Evolutionary conservation across 2,329 filamentous ascomycete species (phyloP).

Genomic region (Ophiostoma piceae): DNA sequence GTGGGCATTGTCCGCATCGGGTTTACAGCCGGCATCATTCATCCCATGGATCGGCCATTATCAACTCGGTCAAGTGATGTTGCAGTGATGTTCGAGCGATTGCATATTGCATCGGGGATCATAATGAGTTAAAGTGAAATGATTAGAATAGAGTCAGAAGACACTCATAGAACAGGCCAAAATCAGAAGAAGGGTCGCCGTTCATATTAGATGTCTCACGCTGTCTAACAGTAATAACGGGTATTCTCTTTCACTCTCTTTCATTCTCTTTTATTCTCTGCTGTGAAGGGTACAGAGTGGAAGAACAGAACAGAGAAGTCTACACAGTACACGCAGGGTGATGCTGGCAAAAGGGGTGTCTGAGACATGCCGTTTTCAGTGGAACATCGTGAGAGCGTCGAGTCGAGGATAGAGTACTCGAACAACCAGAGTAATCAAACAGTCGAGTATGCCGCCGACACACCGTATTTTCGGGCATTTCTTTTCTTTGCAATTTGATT

Average conservation of each 20-base stretch:
- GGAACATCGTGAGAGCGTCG: background rate
- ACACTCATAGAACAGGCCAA: no score
- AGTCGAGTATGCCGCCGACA: background rate
- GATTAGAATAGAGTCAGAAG: background rate
- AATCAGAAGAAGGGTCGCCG: background rate
- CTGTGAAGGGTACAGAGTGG: background rate
- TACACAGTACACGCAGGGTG: slow-evolving; percentile 4
- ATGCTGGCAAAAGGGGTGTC: slow-evolving; percentile 14
- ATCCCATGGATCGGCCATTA: background rate
- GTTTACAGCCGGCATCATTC: background rate
- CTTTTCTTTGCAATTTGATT: no score
- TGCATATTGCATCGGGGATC: slow-evolving; percentile 3
- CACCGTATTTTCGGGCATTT: background rate
- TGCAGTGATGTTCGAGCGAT: background rate
- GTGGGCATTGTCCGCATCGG: background rate
- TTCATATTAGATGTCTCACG: slow-evolving; percentile 2
- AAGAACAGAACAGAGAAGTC: background rate
- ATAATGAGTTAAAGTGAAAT: background rate
- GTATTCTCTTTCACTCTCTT: background rate
- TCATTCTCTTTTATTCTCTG: background rate
- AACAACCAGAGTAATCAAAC: background rate
- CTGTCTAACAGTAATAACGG: slow-evolving; percentile 2
- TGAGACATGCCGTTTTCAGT: slow-evolving; percentile 17
- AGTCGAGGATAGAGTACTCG: background rate
- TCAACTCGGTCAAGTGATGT: background rate